phyloP scores from a whole-genome alignment of 2,329 filamentous ascomycete species.

The Thielaviopsis euricoi region DNA sequence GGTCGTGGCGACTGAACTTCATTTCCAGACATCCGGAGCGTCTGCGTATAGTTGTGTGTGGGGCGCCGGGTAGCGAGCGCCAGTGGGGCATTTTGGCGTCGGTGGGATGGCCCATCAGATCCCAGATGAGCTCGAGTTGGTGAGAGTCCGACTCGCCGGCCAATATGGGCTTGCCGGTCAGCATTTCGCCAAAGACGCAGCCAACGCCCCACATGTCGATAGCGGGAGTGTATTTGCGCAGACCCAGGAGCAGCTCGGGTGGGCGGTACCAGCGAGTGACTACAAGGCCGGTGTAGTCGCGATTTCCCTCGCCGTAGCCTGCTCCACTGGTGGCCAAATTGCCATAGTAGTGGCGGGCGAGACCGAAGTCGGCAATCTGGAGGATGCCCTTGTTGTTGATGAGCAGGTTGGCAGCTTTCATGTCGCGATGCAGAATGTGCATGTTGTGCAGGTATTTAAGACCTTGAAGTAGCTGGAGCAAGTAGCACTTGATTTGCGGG shows the following conservation, averaged over 20 bases:
- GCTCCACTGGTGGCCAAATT: too few species aligned
- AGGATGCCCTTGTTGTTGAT: conserved; percentile 89
- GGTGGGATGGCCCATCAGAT: conserved; percentile 75
- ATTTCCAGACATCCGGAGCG: conserved; percentile 49
- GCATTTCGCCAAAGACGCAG: conserved; percentile 98
- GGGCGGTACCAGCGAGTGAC: conserved; percentile 96
- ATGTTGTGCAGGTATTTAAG: conserved; percentile 79
- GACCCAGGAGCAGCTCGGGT: conserved; percentile 74
- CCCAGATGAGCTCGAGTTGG: conserved; percentile 87
- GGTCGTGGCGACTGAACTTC: conserved; percentile 60
- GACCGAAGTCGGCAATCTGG: conserved; percentile 93
- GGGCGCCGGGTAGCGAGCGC: conserved; percentile 65
- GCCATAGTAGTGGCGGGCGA: conserved; percentile 87
- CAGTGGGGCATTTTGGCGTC: conserved; percentile 90
- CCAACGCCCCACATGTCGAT: conserved; percentile 98
- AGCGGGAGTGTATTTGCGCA: conserved; percentile 86
- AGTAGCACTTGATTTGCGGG: conserved; percentile 93
- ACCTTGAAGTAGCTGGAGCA: conserved; percentile 82
- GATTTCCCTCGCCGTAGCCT: conserved; percentile 66
- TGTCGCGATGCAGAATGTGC: conserved; percentile 85
- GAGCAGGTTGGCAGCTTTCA: conserved; percentile 95
- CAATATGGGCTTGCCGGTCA: conserved; percentile 81
- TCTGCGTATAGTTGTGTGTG: conserved; percentile 49
- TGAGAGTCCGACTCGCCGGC: conserved; percentile 76
- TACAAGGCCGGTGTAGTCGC: conserved; percentile 92